phyloP scores from a whole-genome alignment of 2,329 filamentous ascomycete genomes.

The Aspergillus sergii region DNA sequence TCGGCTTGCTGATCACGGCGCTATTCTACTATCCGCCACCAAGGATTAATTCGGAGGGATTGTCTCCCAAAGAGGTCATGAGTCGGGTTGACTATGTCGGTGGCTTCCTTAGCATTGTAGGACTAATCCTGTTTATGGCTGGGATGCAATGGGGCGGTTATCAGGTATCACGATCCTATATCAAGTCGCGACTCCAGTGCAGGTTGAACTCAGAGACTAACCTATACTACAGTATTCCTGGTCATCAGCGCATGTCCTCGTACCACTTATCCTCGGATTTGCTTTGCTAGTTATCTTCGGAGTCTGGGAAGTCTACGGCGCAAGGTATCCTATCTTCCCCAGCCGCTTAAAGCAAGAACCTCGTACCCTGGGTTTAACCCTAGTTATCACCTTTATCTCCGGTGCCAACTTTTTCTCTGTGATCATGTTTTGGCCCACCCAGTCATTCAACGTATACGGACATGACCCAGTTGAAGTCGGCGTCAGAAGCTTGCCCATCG shows the following conservation, averaged over 20 bases:
- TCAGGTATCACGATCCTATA: constrained; percentile 32
- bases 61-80: constrained; percentile 44
- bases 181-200: neutral
- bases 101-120: constrained; percentile 51
- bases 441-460: constrained; percentile 67
- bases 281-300: constrained; percentile 46
- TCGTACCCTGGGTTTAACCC: constrained; percentile 54
- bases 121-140: constrained; percentile 52
- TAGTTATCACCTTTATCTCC: constrained; percentile 62
- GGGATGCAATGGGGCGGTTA: constrained; percentile 57
- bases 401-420: constrained; percentile 62
- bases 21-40: constrained; percentile 52
- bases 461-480: constrained; percentile 66
- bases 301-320: constrained; percentile 51
- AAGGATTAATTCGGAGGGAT: constrained; percentile 42
- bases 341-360: constrained; percentile 50
- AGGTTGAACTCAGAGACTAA: neutral
- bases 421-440: constrained; percentile 63
- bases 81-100: constrained; percentile 55
- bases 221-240: constrained; percentile 42
- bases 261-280: constrained; percentile 49
- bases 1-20: constrained; percentile 45
- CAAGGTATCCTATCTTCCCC: constrained; percentile 51
- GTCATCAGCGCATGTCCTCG: constrained; percentile 49
- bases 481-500: constrained; percentile 66